Evolutionary conservation across 1,284 basidiomycete genomes (phyloP).

Genomic region (Microbotryum scabiosae): DNA sequence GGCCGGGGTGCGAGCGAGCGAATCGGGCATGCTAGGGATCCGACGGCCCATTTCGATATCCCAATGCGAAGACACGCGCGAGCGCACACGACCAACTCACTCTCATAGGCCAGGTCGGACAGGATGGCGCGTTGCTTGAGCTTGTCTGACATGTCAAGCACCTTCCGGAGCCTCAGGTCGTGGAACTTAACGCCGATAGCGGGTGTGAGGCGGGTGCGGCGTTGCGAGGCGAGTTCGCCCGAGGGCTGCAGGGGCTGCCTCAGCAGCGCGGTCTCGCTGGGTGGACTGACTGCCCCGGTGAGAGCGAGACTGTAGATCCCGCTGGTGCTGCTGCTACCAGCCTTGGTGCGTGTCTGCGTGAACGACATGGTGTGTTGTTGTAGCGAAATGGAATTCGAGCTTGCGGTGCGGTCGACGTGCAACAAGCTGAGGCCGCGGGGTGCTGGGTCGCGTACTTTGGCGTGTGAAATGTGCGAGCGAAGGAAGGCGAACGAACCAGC

Average conservation of each 20-base stretch:
- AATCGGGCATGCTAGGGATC: not conserved
- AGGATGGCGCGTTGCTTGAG: constrained; percentile 8
- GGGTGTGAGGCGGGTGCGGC: constrained; percentile 6
- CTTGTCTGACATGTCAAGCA: constrained; percentile 15
- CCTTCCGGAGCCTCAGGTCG: constrained; percentile 15
- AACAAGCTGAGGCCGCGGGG: too few relatives aligned
- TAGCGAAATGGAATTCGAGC: too few relatives aligned
- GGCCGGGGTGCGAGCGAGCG: not conserved
- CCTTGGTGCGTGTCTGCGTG: too few relatives aligned
- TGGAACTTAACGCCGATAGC: constrained; percentile 20
- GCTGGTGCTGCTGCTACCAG: not conserved
- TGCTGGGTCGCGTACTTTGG: too few relatives aligned
- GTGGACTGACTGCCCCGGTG: not conserved
- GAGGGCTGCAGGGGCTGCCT: not conserved
- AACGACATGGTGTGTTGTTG: too few relatives aligned
- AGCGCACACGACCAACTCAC: constrained; percentile 4
- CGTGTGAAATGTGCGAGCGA: too few relatives aligned
- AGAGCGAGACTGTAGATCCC: constrained; percentile 1
- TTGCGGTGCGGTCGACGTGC: not conserved
- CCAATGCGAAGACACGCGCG: fast-evolving
- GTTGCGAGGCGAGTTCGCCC: constrained; percentile 3
- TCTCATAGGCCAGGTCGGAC: constrained; percentile 19
- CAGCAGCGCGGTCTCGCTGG: not conserved
- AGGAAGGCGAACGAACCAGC: too few relatives aligned
- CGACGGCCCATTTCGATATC: fast-evolving